Evolutionary conservation across 306 rosid species (phyloP).

Genomic region (Boehmeria nivea): DNA sequence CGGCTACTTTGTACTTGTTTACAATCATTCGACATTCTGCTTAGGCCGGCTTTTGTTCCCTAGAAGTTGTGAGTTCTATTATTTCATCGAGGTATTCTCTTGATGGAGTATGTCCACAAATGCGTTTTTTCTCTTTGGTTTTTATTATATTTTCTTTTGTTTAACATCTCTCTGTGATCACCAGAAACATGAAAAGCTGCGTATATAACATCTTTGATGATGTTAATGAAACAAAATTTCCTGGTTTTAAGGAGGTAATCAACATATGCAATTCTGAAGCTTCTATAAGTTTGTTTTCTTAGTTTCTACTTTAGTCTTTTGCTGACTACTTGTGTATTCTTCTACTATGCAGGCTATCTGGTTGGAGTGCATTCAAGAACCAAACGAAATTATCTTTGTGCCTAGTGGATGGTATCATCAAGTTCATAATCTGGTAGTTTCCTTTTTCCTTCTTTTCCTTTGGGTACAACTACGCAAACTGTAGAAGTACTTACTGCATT

Average conservation of each 20-base stretch:
- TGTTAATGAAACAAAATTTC: slow-evolving; percentile 57
- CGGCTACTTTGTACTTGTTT: too few species aligned
- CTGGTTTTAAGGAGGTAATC: slow-evolving; percentile 68
- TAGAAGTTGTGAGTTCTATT: too few species aligned
- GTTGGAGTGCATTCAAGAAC: slow-evolving; percentile 88
- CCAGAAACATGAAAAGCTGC: slow-evolving; percentile 64
- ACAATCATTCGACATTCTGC: too few species aligned
- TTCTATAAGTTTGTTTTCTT: slow-evolving; percentile 22
- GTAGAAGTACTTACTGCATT: background rate
- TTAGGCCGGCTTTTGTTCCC: too few species aligned
- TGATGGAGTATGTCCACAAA: too few species aligned
- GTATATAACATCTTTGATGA: slow-evolving; percentile 75
- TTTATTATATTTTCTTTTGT: too few species aligned
- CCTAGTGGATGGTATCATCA: slow-evolving; percentile 99
- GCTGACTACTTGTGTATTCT: slow-evolving; percentile 19
- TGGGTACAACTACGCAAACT: background rate
- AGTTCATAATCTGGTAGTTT: slow-evolving; percentile 80
- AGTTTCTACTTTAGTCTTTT: slow-evolving; percentile 15
- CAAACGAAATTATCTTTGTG: slow-evolving; percentile 84
- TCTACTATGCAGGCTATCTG: slow-evolving; percentile 56
- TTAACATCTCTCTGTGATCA: background rate
- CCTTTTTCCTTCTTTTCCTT: background rate
- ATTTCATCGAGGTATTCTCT: too few species aligned
- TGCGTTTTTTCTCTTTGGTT: too few species aligned
- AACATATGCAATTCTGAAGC: slow-evolving; percentile 21